Evolutionary conservation across 2,329 filamentous ascomycete genomes (phyloP).

Genomic region (Aureobasidium zeae): DNA sequence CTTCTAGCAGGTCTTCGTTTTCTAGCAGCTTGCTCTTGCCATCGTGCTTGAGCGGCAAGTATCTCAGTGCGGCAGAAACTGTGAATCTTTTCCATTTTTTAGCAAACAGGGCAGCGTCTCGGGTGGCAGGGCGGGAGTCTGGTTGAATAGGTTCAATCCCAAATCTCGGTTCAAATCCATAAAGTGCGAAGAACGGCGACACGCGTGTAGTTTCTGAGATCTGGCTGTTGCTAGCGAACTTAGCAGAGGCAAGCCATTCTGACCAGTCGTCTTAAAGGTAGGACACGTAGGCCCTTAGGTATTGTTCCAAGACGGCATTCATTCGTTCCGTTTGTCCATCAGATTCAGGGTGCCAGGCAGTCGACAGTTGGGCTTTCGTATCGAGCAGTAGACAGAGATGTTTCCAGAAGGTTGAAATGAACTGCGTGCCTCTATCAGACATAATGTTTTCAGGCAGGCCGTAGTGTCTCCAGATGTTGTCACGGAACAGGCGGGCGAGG

Average conservation of each 20-base stretch:
- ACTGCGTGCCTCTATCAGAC: not conserved
- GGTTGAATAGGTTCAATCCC: not conserved
- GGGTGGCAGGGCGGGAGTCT: not conserved
- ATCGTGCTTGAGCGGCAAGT: not conserved
- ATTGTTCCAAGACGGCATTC: slow-evolving; percentile 2
- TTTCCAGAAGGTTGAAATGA: not conserved
- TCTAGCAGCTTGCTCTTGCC: not conserved
- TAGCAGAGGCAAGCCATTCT: not conserved
- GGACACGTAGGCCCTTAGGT: slow-evolving; percentile 1
- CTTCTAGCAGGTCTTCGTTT: not conserved
- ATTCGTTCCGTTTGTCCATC: not conserved
- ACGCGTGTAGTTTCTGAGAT: not conserved
- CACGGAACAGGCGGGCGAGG: not conserved
- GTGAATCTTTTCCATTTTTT: slow-evolving; percentile 6
- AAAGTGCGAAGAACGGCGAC: not conserved
- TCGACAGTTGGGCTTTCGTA: not conserved
- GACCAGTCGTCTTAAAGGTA: slow-evolving; percentile 3
- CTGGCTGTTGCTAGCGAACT: slow-evolving; percentile 6
- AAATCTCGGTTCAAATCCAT: slow-evolving; percentile 1
- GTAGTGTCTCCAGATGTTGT: not conserved
- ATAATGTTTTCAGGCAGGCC: not conserved
- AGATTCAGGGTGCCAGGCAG: slow-evolving; percentile 1
- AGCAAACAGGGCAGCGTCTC: not conserved
- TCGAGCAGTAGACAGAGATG: not conserved
- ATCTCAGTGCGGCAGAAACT: not conserved